Evolutionary conservation across 495 filamentous ascomycete genomes (phyloP).

Genomic region (Opeltia flavorubescens): DNA sequence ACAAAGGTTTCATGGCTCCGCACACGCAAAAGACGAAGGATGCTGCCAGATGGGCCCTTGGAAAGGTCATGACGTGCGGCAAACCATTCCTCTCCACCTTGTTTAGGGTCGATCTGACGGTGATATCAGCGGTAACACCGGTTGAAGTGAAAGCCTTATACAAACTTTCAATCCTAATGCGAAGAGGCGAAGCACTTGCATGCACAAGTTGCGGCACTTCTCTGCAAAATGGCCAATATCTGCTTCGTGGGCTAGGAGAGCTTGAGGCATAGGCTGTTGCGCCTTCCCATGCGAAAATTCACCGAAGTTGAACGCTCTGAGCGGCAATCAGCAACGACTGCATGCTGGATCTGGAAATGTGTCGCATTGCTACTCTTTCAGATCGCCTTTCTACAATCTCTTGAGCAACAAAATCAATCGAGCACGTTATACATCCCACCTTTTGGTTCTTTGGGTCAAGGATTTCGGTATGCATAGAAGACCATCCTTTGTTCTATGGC

Average conservation of each 20-base stretch:
- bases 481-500: conserved; percentile 70
- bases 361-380: conserved; percentile 72
- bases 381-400: conserved; percentile 56
- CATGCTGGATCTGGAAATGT: neutral
- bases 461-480: conserved; percentile 74
- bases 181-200: conserved; percentile 56
- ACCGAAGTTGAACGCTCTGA: conserved; percentile 84
- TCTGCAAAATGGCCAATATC: conserved; percentile 50
- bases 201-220: conserved; percentile 60
- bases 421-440: conserved; percentile 28
- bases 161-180: conserved; percentile 55
- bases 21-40: conserved; percentile 63
- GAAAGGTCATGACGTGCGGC: conserved; percentile 49
- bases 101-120: conserved; percentile 24
- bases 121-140: neutral
- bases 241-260: conserved; percentile 43
- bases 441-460: conserved; percentile 74
- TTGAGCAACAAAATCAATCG: conserved; percentile 7
- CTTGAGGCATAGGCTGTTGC: conserved; percentile 63
- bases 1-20: neutral
- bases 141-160: neutral
- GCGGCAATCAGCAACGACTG: neutral
- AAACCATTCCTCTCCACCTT: conserved; percentile 54
- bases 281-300: conserved; percentile 57
- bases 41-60: conserved; percentile 50